Percentiles rank a stretch among this genome's conserved stretches.
phyloP scores from a whole-genome alignment of 1,284 basidiomycete genomes.

The Pseudozyma sp. region DNA sequence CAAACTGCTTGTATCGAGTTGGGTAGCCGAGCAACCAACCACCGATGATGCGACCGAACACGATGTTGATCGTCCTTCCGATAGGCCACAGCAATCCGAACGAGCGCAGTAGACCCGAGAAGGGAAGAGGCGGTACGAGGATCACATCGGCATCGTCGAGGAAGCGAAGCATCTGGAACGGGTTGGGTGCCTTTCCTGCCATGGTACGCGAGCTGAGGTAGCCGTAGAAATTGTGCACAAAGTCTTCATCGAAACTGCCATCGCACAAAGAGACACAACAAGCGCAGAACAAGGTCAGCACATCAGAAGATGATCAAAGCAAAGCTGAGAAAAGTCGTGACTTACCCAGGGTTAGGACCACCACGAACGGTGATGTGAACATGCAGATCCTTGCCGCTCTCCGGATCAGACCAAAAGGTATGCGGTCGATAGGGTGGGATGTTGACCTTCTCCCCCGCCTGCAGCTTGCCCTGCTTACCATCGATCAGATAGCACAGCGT shows the following conservation, averaged over 20 bases:
- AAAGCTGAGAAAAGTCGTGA: background rate
- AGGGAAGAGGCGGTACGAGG: slow-evolving; percentile 58
- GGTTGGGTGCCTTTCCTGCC: slow-evolving; percentile 52
- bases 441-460: slow-evolving; percentile 59
- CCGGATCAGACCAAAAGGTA: slow-evolving; percentile 67
- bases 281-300: background rate
- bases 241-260: slow-evolving; percentile 62
- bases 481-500: slow-evolving; percentile 66
- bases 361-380: slow-evolving; percentile 66
- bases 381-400: slow-evolving; percentile 59
- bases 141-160: slow-evolving; percentile 66
- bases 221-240: slow-evolving; percentile 67
- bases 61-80: slow-evolving; percentile 25
- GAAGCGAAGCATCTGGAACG: slow-evolving; percentile 67
- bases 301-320: background rate
- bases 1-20: slow-evolving; percentile 51
- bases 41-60: slow-evolving; percentile 47
- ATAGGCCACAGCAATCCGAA: slow-evolving; percentile 52
- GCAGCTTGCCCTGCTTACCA: slow-evolving; percentile 61
- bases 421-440: slow-evolving; percentile 64
- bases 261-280: background rate
- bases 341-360: slow-evolving; percentile 60
- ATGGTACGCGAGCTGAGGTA: slow-evolving; percentile 59
- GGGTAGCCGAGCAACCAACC: slow-evolving; percentile 48
- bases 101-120: slow-evolving; percentile 44